A percentile compares a stretch with the other conserved stretches of the same genome.
phyloP scores from a whole-genome alignment of 1,139 yeast species.

The Pneumocystis sp. region DNA sequence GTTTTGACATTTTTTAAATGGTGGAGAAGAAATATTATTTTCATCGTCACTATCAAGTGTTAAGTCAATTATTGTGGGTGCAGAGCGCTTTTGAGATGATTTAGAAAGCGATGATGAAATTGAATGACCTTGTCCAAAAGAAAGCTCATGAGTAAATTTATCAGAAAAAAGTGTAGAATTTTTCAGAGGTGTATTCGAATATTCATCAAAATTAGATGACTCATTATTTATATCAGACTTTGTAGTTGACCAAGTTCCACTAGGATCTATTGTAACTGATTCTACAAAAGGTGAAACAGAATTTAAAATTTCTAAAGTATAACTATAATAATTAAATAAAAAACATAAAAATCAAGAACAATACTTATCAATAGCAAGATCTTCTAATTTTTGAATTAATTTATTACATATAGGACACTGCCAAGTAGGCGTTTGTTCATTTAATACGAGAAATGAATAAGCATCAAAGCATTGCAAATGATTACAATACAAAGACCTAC shows the following conservation, averaged over 20 bases:
- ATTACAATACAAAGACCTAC: conserved; percentile 26
- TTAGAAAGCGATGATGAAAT: neutral
- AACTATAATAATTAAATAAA: conserved; percentile 5
- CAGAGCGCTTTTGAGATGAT: conserved; percentile 7
- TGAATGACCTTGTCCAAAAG: conserved; percentile 1
- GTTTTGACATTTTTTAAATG: neutral
- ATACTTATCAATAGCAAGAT: conserved; percentile 27
- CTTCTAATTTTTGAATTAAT: conserved; percentile 19
- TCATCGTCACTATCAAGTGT: conserved; percentile 18
- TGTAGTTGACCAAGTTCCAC: conserved; percentile 25
- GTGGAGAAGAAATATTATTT: conserved; percentile 2
- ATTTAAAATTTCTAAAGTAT: conserved; percentile 23
- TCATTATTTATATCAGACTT: conserved; percentile 14
- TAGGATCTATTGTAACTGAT: conserved; percentile 25
- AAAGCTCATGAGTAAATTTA: neutral
- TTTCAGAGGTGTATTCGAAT: neutral
- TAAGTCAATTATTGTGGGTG: conserved; percentile 16
- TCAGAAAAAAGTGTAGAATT: neutral
- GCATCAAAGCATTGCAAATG: conserved; percentile 33
- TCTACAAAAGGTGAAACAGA: conserved; percentile 20
- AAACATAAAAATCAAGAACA: neutral
- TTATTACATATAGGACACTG: conserved; percentile 29
- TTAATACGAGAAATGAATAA: conserved; percentile 25
- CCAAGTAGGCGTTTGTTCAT: conserved; percentile 32
- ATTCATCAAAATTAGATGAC: conserved; percentile 11